Conservation (phyloP, 176 grass and related monocot species). For the Musa itinerans region DNA sequence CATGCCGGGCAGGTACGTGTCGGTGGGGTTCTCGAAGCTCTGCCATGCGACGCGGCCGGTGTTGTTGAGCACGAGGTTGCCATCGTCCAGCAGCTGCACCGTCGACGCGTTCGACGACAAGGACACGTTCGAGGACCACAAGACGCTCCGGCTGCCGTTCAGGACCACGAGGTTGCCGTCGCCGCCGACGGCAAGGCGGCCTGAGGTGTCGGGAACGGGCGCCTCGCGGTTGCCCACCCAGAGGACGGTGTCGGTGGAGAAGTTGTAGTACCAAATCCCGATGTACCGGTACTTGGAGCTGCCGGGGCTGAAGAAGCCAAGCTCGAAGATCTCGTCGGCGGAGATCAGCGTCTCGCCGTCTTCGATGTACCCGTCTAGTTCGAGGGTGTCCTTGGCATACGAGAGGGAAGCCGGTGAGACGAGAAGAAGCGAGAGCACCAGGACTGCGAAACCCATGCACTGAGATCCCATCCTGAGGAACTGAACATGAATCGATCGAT, state of each 20-base stretch:
- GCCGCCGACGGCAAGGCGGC: conserved; percentile 24
- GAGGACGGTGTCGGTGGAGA: conserved; percentile 27
- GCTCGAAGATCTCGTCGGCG: conserved; percentile 25
- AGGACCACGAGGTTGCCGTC: conserved; percentile 39
- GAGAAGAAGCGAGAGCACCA: background rate
- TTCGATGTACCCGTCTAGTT: conserved; percentile 28
- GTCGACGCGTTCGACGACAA: conserved; percentile 14
- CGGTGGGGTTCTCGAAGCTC: conserved; percentile 48
- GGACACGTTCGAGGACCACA: conserved; percentile 30
- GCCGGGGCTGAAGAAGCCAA: conserved; percentile 45
- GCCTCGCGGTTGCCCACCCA: conserved; percentile 66
- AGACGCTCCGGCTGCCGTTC: conserved; percentile 5
- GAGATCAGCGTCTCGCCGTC: conserved; percentile 30
- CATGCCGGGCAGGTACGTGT: conserved; percentile 71
- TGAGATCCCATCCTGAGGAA: background rate
- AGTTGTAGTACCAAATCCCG: conserved; percentile 35
- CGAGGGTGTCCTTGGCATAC: conserved; percentile 21
- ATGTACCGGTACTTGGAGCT: conserved; percentile 33
- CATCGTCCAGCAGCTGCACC: conserved; percentile 14
- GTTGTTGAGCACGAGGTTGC: conserved; percentile 33
- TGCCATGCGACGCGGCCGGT: conserved; percentile 23
- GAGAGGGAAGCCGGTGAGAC: background rate
- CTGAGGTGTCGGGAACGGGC: conserved; percentile 17
- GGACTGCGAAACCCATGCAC: background rate
- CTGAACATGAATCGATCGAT: no score